A percentile compares a stretch with the other conserved stretches of the same genome.
Conservation (phyloP, 495 filamentous ascomycete species). For the Saxispiralis lemnorum region DNA sequence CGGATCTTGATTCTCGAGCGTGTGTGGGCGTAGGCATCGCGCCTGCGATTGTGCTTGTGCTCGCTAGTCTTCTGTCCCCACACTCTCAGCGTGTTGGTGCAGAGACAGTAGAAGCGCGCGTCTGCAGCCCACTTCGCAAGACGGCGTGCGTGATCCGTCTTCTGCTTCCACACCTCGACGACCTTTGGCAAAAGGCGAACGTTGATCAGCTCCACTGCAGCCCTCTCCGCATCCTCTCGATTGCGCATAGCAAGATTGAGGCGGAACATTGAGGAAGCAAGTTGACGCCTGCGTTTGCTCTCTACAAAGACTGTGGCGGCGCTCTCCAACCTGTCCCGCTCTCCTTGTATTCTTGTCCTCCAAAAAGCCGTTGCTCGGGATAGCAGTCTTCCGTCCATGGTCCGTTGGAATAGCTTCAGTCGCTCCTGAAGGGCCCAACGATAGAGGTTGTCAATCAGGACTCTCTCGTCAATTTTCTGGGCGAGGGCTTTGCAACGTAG, state of each 20-base stretch:
- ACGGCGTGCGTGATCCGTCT: constrained; percentile 28
- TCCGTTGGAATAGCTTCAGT: constrained; percentile 34
- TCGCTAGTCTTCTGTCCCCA: constrained; percentile 38
- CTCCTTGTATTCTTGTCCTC: constrained; percentile 15
- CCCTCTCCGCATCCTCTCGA: constrained; percentile 13
- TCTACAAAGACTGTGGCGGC: constrained; percentile 14
- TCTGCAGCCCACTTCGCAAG: constrained; percentile 37
- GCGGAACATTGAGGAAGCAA: constrained; percentile 6
- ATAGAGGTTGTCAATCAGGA: constrained; percentile 41
- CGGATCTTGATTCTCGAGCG: constrained; percentile 39
- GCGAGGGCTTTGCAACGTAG: constrained; percentile 38
- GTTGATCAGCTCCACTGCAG: constrained; percentile 7
- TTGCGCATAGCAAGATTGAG: constrained; percentile 14
- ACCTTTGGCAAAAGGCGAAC: constrained; percentile 13
- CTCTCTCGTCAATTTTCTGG: constrained; percentile 38
- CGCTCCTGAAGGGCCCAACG: constrained; percentile 45
- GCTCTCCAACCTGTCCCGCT: constrained; percentile 1
- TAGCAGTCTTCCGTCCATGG: constrained; percentile 34
- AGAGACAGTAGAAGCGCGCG: constrained; percentile 42
- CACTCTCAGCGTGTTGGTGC: constrained; percentile 33
- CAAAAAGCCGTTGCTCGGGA: constrained; percentile 21
- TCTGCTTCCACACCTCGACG: constrained; percentile 32
- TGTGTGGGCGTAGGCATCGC: constrained; percentile 41
- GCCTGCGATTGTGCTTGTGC: constrained; percentile 36
- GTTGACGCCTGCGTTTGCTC: constrained; percentile 6